These are phyloP conservation scores for Dothideomycetes sp. DNA, from an alignment of 2,329 filamentous ascomycete genomes.

Conservation along the genomic window DNA sequence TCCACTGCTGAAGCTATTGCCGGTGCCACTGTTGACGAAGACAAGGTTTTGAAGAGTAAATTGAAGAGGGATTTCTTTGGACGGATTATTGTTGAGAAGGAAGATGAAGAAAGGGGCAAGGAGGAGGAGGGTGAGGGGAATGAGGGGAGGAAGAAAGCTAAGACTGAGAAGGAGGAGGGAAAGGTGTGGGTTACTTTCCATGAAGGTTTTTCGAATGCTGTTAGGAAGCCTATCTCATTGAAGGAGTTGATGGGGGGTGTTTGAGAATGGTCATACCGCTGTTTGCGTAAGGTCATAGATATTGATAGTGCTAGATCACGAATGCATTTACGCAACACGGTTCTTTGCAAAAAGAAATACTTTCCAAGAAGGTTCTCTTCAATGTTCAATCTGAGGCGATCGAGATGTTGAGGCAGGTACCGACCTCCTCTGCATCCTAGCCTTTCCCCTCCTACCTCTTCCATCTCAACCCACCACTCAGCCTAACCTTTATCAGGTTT, in stretches of 20 bases:
- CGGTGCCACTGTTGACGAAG: conserved; percentile 11
- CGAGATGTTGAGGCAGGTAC: too few relatives aligned
- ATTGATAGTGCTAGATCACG: too few relatives aligned
- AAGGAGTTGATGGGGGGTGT: conserved; percentile 65
- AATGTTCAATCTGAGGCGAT: too few relatives aligned
- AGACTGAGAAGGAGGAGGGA: conserved; percentile 32
- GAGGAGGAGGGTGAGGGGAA: conserved; percentile 30
- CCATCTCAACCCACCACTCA: too few relatives aligned
- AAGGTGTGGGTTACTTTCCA: conserved; percentile 82
- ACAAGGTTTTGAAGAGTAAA: conserved; percentile 17
- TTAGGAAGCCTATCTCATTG: conserved; percentile 76
- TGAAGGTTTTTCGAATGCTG: conserved; percentile 86
- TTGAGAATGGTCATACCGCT: too few relatives aligned
- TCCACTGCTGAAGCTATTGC: conserved; percentile 18
- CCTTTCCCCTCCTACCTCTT: too few relatives aligned
- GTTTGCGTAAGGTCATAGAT: too few relatives aligned
- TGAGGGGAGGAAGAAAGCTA: conserved; percentile 26
- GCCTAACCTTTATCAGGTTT: too few relatives aligned
- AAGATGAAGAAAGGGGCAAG: conserved; percentile 31
- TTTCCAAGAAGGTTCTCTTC: too few relatives aligned
- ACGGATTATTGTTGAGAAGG: conserved; percentile 49
- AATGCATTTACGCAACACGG: too few relatives aligned
- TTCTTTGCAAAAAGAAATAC: too few relatives aligned
- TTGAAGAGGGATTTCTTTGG: conserved; percentile 82
- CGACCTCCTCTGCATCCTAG: too few relatives aligned